These are phyloP conservation scores for Kurtzmaniella fragi DNA, from an alignment of 805 yeast species.

Conservation along the genomic window DNA sequence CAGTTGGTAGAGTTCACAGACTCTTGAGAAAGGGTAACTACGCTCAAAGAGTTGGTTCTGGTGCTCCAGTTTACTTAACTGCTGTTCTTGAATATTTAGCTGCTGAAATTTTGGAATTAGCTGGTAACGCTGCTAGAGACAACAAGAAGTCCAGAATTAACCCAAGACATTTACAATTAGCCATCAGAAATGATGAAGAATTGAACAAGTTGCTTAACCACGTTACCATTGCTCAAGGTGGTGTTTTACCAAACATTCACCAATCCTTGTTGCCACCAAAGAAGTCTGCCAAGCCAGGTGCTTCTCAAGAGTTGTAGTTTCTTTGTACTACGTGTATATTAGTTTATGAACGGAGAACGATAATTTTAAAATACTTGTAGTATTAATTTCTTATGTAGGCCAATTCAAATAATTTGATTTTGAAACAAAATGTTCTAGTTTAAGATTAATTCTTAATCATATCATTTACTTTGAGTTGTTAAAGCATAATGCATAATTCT, in stretches of 20 bases:
- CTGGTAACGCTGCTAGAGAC: constrained; percentile 99
- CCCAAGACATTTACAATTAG: constrained; percentile 97
- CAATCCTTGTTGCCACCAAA: constrained; percentile 85
- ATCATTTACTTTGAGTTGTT: too few relatives aligned
- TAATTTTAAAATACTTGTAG: too few relatives aligned
- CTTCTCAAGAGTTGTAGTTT: constrained; percentile 60
- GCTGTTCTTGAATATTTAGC: constrained; percentile 96
- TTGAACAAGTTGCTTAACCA: constrained; percentile 87
- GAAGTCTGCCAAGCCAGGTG: constrained; percentile 54
- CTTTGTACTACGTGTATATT: constrained; percentile 5
- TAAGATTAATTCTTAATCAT: too few relatives aligned
- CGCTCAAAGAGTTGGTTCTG: constrained; percentile 98
- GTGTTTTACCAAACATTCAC: constrained; percentile 97
- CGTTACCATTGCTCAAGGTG: constrained; percentile 98
- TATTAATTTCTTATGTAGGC: too few relatives aligned
- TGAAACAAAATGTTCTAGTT: too few relatives aligned
- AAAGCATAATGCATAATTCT: too few relatives aligned
- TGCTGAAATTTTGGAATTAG: constrained; percentile 96
- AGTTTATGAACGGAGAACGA: constrained; percentile 6
- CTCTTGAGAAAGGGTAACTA: constrained; percentile 94
- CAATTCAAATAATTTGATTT: too few relatives aligned
- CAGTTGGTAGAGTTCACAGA: constrained; percentile 99
- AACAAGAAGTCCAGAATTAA: constrained; percentile 98
- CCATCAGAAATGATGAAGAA: constrained; percentile 99
- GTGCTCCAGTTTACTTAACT: constrained; percentile 97